phyloP scores from a whole-genome alignment of 176 grass and related monocot genomes.

The Panicum miliaceum region DNA sequence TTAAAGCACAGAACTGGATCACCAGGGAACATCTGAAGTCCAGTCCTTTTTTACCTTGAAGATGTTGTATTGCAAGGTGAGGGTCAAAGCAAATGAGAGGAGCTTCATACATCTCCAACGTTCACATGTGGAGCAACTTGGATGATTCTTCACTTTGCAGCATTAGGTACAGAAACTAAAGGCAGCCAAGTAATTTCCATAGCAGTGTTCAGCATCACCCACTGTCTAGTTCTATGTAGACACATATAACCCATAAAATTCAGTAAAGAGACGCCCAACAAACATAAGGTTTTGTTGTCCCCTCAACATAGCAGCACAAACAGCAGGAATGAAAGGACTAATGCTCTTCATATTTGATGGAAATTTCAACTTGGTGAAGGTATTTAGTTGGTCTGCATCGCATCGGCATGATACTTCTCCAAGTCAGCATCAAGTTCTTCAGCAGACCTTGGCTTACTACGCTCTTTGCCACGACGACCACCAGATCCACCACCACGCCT shows the following conservation, averaged over 20 bases:
- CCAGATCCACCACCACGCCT: conserved; percentile 56
- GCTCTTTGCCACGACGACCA: conserved; percentile 67
- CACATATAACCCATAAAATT: conserved; percentile 55
- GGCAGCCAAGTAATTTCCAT: conserved; percentile 54
- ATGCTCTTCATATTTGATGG: conserved; percentile 45
- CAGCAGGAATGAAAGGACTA: conserved; percentile 44
- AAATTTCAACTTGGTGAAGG: conserved; percentile 36
- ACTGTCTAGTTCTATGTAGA: conserved; percentile 62
- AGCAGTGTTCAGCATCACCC: conserved; percentile 50
- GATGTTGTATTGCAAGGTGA: neutral
- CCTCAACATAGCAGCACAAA: conserved; percentile 57
- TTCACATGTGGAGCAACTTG: conserved; percentile 47
- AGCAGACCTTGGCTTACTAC: conserved; percentile 59
- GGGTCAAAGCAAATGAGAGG: conserved; percentile 5
- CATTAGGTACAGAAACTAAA: conserved; percentile 54
- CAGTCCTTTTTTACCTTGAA: neutral
- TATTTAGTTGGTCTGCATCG: conserved; percentile 90
- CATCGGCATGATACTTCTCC: conserved; percentile 91
- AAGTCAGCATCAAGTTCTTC: conserved; percentile 96
- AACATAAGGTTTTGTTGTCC: conserved; percentile 55
- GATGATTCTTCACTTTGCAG: conserved; percentile 28
- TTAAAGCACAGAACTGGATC: neutral
- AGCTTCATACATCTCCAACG: conserved; percentile 52
- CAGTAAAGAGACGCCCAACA: conserved; percentile 66
- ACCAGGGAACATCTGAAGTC: conserved; percentile 15